Conservation (phyloP, 805 yeast genomes). For the Metschnikowia corniflorae region DNA sequence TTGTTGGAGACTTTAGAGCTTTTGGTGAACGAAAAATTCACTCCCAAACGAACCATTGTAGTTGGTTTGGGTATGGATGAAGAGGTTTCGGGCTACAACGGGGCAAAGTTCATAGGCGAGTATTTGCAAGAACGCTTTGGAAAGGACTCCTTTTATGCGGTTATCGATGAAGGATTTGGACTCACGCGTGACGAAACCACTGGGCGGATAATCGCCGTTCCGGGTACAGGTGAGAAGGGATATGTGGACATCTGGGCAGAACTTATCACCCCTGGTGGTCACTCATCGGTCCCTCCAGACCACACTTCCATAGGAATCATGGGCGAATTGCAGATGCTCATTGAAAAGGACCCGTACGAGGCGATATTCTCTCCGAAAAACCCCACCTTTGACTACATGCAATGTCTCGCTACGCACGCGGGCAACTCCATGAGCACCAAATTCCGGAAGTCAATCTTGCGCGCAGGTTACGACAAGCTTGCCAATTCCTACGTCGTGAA, state of each 20-base stretch:
- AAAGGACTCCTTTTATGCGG: conserved; percentile 15
- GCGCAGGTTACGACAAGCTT: conserved; percentile 30
- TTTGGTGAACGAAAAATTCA: conserved; percentile 9
- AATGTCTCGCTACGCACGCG: conserved; percentile 24
- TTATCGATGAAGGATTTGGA: conserved; percentile 27
- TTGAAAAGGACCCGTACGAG: conserved; percentile 22
- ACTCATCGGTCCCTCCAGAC: conserved; percentile 28
- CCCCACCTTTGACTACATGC: conserved; percentile 26
- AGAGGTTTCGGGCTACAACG: conserved; percentile 17
- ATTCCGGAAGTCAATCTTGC: conserved; percentile 25
- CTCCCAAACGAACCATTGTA: conserved; percentile 16
- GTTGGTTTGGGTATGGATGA: conserved; percentile 21
- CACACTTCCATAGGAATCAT: conserved; percentile 30
- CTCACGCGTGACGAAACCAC: conserved; percentile 31
- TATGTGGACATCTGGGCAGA: conserved; percentile 45
- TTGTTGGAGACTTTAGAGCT: conserved; percentile 18
- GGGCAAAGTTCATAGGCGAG: conserved; percentile 15
- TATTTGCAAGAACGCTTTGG: conserved; percentile 18
- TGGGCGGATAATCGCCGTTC: conserved; percentile 53
- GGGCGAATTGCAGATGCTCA: conserved; percentile 18
- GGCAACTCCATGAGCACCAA: conserved; percentile 13
- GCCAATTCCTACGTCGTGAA: conserved; percentile 36
- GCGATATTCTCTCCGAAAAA: conserved; percentile 22
- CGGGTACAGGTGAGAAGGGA: conserved; percentile 45
- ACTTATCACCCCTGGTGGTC: conserved; percentile 28